Evolutionary conservation across 2,329 filamentous ascomycete genomes (phyloP).

Genomic region (Aspergillus sclerotialis): DNA sequence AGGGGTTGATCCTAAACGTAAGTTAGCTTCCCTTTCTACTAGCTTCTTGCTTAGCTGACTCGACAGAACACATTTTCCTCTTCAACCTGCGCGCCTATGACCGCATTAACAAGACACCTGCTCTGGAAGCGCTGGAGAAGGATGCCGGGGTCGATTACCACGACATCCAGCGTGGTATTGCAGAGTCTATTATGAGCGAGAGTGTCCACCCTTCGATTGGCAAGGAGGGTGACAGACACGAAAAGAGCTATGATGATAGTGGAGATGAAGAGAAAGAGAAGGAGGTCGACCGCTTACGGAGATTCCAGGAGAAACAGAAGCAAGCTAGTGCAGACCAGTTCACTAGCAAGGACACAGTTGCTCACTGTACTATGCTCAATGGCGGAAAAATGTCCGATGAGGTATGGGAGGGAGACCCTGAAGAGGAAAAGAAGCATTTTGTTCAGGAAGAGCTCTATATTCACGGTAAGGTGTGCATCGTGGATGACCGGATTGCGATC

Average conservation of each 20-base stretch:
- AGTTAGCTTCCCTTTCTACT: too few species aligned
- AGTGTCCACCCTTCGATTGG: conserved; percentile 52
- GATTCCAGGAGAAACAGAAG: conserved; percentile 14
- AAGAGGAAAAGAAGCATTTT: conserved; percentile 78
- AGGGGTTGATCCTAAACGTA: conserved; percentile 63
- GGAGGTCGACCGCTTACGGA: conserved; percentile 33
- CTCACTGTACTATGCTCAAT: conserved; percentile 75
- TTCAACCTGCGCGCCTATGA: conserved; percentile 95
- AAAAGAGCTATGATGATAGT: conserved; percentile 31
- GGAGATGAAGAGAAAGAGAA: conserved; percentile 28
- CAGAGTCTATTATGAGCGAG: conserved; percentile 76
- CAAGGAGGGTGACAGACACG: conserved; percentile 39
- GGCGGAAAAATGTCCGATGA: conserved; percentile 60
- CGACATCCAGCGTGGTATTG: conserved; percentile 79
- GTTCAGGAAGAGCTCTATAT: conserved; percentile 96
- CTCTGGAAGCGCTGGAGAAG: conserved; percentile 67
- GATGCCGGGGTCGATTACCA: conserved; percentile 77
- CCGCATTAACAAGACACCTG: conserved; percentile 74
- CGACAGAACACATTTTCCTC: conserved; percentile 69
- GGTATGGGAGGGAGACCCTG: conserved; percentile 65
- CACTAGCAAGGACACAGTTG: conserved; percentile 50
- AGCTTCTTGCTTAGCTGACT: conserved; percentile 7
- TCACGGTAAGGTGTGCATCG: conserved; percentile 78
- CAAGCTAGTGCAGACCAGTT: conserved; percentile 13
- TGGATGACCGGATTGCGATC: conserved; percentile 74